Base-by-base conservation (phyloP, 2,329 filamentous ascomycete species). In the Parastagonospora nodorum region DNA sequence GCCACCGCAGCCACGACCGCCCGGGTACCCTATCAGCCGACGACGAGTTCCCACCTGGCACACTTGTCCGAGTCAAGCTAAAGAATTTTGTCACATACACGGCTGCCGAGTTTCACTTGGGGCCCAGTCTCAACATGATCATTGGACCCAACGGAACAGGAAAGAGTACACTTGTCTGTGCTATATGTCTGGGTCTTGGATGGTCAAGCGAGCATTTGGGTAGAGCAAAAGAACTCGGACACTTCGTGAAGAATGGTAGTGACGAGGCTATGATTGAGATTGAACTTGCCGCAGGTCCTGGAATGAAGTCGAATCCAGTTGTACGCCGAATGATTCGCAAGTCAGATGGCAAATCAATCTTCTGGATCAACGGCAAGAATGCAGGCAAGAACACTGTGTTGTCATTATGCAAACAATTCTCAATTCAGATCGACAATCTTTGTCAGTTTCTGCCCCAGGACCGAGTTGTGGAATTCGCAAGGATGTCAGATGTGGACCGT, bases 61-160 rank as follows among this genome's bases (percentile, higher is more conserved):
- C 94, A 8, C 95, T 99, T 61, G 86, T 97, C 42, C 85, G 92
- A 31, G 91, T 99, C 41, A 88, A 86, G 61, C 82, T 97, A 38
- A 84, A 82, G 42, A 90, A 97, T 74, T 99, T 99, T 64, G 91
- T 99, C 48, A 99, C 94, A 0, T 99, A 99, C 75, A 92, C 90
- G 42, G 86, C 88, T 45, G 93, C 92, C 48, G 92, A 96, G 59
- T 97, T 97, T 73, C 85, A 88, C 51, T 91, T 92, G 10, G 94
- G 94, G 0, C 93, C 94, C 1, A 93, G 90, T 69, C 75, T 99
- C 67, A 99, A 99, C 72, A 97, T 99, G 93, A 88, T 99, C 45
- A 96, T 99, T 62, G 94, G 94, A 0, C 94, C 94, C n/a, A 99
- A 99, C 67, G 94, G 94, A 30, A 97, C 94, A 0, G 94, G 94